These are phyloP conservation scores for Avena atlantica DNA, from an alignment of 176 grass and related monocot genomes.

Conservation along the genomic window DNA sequence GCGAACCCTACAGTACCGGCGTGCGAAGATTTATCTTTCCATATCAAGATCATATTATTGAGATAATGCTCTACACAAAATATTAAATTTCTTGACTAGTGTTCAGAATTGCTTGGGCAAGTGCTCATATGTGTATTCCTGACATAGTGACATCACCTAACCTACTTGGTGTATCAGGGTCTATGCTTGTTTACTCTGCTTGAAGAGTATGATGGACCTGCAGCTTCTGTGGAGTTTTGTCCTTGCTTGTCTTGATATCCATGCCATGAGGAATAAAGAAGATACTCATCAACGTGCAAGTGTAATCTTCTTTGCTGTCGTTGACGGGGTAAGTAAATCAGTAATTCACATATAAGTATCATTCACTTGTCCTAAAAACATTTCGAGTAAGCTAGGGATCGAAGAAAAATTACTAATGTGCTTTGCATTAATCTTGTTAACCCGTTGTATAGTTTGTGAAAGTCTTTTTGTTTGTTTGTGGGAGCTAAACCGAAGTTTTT, in stretches of 20 bases:
- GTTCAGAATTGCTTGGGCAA: background rate
- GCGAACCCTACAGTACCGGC: no score
- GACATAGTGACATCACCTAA: background rate
- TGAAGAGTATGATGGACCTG: background rate
- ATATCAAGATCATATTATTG: background rate
- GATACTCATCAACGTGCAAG: background rate
- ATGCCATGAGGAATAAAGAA: background rate
- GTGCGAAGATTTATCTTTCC: background rate
- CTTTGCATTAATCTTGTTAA: slow-evolving; percentile 13
- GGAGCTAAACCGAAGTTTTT: background rate
- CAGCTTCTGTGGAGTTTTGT: background rate
- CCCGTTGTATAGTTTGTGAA: background rate
- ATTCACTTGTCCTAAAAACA: background rate
- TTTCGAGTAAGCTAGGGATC: background rate
- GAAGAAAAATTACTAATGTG: background rate
- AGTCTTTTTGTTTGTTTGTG: background rate
- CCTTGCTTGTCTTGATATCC: background rate
- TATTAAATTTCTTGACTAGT: slow-evolving; percentile 16
- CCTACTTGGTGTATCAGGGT: background rate
- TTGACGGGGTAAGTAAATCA: background rate
- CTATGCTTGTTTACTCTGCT: background rate
- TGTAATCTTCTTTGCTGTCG: background rate
- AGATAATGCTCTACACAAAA: background rate
- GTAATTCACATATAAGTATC: background rate
- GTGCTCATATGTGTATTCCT: background rate